Conservation (phyloP, 768 basidiomycete genomes). For the Pisolithus marmoratus region DNA sequence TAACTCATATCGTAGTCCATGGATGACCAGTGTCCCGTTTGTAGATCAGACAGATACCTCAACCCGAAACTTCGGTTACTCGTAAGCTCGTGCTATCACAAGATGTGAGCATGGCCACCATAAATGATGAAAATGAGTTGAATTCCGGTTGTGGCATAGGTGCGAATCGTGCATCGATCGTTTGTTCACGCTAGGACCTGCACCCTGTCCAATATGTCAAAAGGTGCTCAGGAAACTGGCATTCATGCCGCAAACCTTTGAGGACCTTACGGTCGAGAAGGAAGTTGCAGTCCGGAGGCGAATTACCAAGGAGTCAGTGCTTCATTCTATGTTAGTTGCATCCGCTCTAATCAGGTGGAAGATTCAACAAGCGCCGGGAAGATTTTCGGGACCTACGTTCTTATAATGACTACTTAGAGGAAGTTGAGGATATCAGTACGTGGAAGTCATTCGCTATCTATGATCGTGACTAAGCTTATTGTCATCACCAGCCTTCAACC, state of each 20-base stretch:
- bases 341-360: constrained; percentile 25
- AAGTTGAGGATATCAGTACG: constrained; percentile 88
- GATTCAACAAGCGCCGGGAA: constrained; percentile 90
- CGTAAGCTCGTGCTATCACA: constrained; percentile 96
- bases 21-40: constrained; percentile 95
- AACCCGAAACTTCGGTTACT: constrained; percentile 91
- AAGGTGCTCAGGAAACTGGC: constrained; percentile 85
- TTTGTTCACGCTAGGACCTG: constrained; percentile 91
- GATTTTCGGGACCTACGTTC: constrained; percentile 76
- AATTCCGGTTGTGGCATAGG: constrained; percentile 42
- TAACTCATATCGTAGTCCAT: constrained; percentile 48
- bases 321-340: neutral
- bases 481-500: constrained; percentile 71
- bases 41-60: constrained; percentile 93
- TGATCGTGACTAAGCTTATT: neutral
- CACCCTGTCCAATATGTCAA: constrained; percentile 91
- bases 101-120: constrained; percentile 59
- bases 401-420: constrained; percentile 95
- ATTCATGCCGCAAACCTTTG: constrained; percentile 94
- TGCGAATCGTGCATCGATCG: constrained; percentile 99
- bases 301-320: constrained; percentile 78
- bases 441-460: neutral
- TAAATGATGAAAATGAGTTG: constrained; percentile 3
- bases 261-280: constrained; percentile 88
- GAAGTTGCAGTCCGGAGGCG: constrained; percentile 87